Percentiles rank a stretch among this genome's conserved stretches.
Evolutionary conservation across 495 filamentous ascomycete genomes (phyloP).

Genomic region (Viridothelium virens): DNA sequence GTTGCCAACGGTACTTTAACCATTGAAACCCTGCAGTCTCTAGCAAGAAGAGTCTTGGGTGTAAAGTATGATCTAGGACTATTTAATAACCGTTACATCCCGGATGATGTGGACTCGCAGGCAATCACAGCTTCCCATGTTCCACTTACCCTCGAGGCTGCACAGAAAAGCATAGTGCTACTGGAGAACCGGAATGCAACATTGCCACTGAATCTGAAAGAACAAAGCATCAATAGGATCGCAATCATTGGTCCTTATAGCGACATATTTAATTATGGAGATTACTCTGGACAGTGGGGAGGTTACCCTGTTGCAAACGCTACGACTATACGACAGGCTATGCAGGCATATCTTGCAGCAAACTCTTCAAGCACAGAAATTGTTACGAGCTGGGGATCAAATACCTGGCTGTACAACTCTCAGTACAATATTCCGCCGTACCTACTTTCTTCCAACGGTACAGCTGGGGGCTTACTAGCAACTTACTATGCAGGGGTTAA

Average conservation of each 20-base stretch:
- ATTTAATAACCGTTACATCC: conserved; percentile 34
- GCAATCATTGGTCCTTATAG: conserved; percentile 39
- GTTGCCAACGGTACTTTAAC: conserved; percentile 34
- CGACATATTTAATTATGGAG: conserved; percentile 40
- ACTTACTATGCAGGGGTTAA: conserved; percentile 40
- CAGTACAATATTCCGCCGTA: conserved; percentile 39
- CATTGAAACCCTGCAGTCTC: conserved; percentile 30
- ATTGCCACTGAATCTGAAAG: conserved; percentile 30
- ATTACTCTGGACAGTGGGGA: conserved; percentile 38
- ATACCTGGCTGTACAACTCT: conserved; percentile 39
- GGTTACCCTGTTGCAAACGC: conserved; percentile 36
- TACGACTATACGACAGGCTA: conserved; percentile 38
- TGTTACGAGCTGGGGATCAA: conserved; percentile 39
- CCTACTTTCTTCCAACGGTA: conserved; percentile 35
- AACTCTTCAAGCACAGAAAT: conserved; percentile 27
- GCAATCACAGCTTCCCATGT: conserved; percentile 30
- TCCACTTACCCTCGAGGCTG: conserved; percentile 34
- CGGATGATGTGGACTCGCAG: conserved; percentile 30
- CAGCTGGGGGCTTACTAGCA: conserved; percentile 31
- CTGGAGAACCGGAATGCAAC: conserved; percentile 38
- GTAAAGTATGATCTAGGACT: conserved; percentile 40
- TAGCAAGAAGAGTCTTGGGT: conserved; percentile 33
- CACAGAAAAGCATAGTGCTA: conserved; percentile 35
- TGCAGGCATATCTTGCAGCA: conserved; percentile 31
- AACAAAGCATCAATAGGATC: conserved; percentile 32